These are phyloP conservation scores for Spergularia bocconei DNA, from an alignment of 148 eudicot genomes.

Conservation along the genomic window DNA sequence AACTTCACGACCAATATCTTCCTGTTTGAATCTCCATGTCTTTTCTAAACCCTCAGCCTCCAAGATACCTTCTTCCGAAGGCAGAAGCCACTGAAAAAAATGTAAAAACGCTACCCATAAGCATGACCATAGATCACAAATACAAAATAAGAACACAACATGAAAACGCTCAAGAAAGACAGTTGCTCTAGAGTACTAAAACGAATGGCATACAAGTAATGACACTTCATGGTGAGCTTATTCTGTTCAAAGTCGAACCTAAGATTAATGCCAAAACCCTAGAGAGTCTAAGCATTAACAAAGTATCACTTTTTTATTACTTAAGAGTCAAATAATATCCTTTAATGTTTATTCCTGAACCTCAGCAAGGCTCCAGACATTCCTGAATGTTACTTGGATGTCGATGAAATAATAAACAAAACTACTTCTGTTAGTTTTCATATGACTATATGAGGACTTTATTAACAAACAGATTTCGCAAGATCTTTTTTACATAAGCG, in stretches of 20 bases:
- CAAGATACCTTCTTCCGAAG: constrained; percentile 62
- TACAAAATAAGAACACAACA: not conserved
- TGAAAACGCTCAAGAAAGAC: not conserved
- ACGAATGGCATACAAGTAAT: not conserved
- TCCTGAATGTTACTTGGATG: not conserved
- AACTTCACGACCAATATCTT: constrained; percentile 66
- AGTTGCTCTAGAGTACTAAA: not conserved
- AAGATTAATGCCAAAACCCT: not conserved
- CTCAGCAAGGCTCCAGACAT: no score
- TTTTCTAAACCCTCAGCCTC: constrained; percentile 89
- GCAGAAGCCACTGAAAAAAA: constrained; percentile 75
- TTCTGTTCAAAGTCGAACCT: not conserved
- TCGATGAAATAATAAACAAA: not conserved
- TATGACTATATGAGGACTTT: not conserved
- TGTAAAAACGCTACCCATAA: constrained; percentile 14
- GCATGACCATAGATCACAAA: constrained; percentile 2
- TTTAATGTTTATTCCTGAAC: no score
- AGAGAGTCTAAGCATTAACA: not conserved
- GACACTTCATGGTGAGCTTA: not conserved
- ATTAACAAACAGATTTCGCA: not conserved
- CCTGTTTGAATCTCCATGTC: constrained; percentile 75
- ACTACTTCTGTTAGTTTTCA: not conserved
- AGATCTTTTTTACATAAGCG: not conserved
- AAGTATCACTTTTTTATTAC: no score
- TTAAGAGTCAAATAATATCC: no score